phyloP scores from a whole-genome alignment of 805 yeast genomes.

The Pichia occidentalis region DNA sequence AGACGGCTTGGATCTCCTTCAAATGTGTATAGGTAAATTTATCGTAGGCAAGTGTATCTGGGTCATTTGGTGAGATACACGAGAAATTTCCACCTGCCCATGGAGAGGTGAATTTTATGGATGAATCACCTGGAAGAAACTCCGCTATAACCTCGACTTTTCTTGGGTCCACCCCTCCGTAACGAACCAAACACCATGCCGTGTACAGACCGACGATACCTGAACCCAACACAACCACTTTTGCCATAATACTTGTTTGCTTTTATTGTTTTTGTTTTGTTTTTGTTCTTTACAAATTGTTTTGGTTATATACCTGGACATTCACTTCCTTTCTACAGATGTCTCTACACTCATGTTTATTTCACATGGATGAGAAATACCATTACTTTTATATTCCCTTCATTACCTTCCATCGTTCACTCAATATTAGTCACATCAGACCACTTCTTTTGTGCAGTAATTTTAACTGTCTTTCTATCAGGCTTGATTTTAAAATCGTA shows the following conservation, averaged over 20 bases:
- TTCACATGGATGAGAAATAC: too few relatives aligned
- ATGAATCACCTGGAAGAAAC: slow-evolving; percentile 70
- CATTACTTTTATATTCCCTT: too few relatives aligned
- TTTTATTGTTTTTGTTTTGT: too few relatives aligned
- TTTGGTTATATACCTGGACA: too few relatives aligned
- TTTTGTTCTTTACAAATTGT: too few relatives aligned
- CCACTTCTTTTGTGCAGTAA: too few relatives aligned
- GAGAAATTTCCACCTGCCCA: slow-evolving; percentile 69
- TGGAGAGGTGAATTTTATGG: slow-evolving; percentile 69
- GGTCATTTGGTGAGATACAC: slow-evolving; percentile 52
- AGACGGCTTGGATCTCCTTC: slow-evolving; percentile 31
- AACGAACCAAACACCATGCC: slow-evolving; percentile 39
- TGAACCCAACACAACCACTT: slow-evolving; percentile 36
- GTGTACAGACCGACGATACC: slow-evolving; percentile 67
- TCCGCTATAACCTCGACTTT: slow-evolving; percentile 55
- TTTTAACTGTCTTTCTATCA: too few relatives aligned
- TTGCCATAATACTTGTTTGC: slow-evolving; percentile 3
- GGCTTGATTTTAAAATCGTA: too few relatives aligned
- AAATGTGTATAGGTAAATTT: slow-evolving; percentile 49
- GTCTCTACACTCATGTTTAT: too few relatives aligned
- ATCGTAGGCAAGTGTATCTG: slow-evolving; percentile 43
- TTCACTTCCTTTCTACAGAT: too few relatives aligned
- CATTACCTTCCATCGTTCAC: too few relatives aligned
- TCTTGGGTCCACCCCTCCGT: slow-evolving; percentile 31
- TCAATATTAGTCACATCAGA: too few relatives aligned